These are phyloP conservation scores for Lachnellula cervina DNA, from an alignment of 2,329 filamentous ascomycete genomes.

Conservation along the genomic window DNA sequence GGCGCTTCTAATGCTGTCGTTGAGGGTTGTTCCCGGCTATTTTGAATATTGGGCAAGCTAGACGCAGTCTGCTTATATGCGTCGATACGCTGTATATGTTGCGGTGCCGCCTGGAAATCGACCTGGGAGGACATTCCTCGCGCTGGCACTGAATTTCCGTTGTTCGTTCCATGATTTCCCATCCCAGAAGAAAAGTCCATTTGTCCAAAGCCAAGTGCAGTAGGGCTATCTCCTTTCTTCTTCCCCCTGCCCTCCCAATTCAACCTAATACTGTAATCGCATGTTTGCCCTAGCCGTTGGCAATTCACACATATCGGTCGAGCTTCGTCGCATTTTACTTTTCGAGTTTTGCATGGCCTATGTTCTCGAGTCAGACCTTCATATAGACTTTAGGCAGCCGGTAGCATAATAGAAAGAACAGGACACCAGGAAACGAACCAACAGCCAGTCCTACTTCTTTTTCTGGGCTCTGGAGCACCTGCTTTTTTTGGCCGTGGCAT, in stretches of 20 bases:
- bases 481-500: constrained; percentile 66
- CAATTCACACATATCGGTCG: constrained; percentile 71
- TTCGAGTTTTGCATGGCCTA: constrained; percentile 75
- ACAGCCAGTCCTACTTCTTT: constrained; percentile 62
- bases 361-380: constrained; percentile 4
- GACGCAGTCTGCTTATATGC: not conserved
- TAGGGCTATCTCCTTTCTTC: constrained; percentile 42
- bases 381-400: not conserved
- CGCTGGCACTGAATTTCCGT: not conserved
- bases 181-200: constrained; percentile 13
- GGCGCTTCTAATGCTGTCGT: not conserved
- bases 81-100: not conserved
- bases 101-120: not conserved
- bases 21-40: not conserved
- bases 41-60: not conserved
- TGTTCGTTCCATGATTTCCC: constrained; percentile 1
- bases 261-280: constrained; percentile 75
- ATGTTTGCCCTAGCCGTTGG: constrained; percentile 63
- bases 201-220: not conserved
- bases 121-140: not conserved
- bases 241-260: constrained; percentile 74
- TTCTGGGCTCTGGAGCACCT: constrained; percentile 60
- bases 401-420: not conserved
- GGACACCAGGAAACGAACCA: constrained; percentile 43
- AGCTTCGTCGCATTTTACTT: constrained; percentile 77